phyloP scores from a whole-genome alignment of 345 rosid species.

The Anastatica hierochuntica region DNA sequence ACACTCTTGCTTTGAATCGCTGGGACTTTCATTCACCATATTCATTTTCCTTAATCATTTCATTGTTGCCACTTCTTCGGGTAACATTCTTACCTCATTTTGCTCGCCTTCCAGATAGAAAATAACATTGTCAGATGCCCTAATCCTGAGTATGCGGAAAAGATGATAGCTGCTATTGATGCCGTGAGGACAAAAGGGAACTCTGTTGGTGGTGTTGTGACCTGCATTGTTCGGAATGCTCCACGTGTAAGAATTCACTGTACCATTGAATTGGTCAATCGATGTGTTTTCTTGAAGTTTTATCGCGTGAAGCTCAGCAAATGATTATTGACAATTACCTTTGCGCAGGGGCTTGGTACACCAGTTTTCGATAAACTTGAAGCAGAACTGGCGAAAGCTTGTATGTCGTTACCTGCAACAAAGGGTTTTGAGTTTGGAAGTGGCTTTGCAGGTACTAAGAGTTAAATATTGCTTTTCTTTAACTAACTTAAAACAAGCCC shows the following conservation, averaged over 20 bases:
- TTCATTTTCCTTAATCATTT: too few relatives aligned
- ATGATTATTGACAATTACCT: constrained; percentile 17
- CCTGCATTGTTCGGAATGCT: constrained; percentile 82
- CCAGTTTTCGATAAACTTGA: constrained; percentile 97
- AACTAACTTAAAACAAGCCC: neutral
- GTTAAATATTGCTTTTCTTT: constrained; percentile 1
- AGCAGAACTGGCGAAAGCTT: constrained; percentile 93
- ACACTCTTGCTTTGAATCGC: neutral
- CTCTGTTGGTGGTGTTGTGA: constrained; percentile 92
- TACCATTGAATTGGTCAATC: neutral
- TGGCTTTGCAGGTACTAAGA: constrained; percentile 80
- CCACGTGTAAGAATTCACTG: constrained; percentile 56
- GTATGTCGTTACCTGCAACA: constrained; percentile 90
- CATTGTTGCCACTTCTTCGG: neutral
- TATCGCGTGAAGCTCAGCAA: neutral
- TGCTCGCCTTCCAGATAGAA: constrained; percentile 53
- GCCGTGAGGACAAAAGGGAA: constrained; percentile 76
- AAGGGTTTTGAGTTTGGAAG: constrained; percentile 98
- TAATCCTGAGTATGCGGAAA: constrained; percentile 87
- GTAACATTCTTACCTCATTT: neutral
- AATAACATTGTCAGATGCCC: constrained; percentile 94
- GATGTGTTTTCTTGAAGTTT: neutral
- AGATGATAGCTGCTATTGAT: constrained; percentile 94
- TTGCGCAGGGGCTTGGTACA: constrained; percentile 90
- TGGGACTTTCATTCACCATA: too few relatives aligned